phyloP scores from a whole-genome alignment of 2,329 filamentous ascomycete genomes.

The Hysterium pulicare region DNA sequence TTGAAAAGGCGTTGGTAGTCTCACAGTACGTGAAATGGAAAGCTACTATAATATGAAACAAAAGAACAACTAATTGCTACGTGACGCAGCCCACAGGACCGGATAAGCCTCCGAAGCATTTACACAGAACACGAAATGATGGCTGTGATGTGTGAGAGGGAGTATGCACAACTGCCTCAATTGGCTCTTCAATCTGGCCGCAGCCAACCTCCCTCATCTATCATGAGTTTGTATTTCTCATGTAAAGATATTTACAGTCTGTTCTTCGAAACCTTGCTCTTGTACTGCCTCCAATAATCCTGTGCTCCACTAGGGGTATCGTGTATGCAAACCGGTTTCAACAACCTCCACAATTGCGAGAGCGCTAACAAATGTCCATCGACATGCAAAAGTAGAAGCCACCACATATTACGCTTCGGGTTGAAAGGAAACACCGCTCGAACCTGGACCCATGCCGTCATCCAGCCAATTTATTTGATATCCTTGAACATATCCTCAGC shows the following conservation, averaged over 20 bases:
- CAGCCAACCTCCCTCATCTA: neutral
- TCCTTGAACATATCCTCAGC: constrained; percentile 41
- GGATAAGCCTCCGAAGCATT: too few species aligned
- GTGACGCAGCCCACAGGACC: too few species aligned
- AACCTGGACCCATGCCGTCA: too few species aligned
- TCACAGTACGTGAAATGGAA: too few species aligned
- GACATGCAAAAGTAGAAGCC: neutral
- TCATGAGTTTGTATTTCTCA: neutral
- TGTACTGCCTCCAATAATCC: neutral
- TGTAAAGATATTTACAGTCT: neutral
- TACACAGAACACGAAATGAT: too few species aligned
- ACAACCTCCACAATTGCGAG: neutral
- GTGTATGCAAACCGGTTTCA: neutral
- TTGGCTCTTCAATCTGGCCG: neutral
- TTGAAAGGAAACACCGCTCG: too few species aligned
- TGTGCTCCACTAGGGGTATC: neutral
- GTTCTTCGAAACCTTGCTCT: neutral
- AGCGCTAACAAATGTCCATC: neutral
- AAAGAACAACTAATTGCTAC: too few species aligned
- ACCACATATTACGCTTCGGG: neutral
- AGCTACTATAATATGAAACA: neutral
- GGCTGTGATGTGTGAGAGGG: neutral
- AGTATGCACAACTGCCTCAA: neutral
- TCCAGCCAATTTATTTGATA: constrained; percentile 38
- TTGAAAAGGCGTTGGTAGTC: too few species aligned